phyloP scores from a whole-genome alignment of 2,329 filamentous ascomycete genomes.

The Chrysoporthe austroafricana region DNA sequence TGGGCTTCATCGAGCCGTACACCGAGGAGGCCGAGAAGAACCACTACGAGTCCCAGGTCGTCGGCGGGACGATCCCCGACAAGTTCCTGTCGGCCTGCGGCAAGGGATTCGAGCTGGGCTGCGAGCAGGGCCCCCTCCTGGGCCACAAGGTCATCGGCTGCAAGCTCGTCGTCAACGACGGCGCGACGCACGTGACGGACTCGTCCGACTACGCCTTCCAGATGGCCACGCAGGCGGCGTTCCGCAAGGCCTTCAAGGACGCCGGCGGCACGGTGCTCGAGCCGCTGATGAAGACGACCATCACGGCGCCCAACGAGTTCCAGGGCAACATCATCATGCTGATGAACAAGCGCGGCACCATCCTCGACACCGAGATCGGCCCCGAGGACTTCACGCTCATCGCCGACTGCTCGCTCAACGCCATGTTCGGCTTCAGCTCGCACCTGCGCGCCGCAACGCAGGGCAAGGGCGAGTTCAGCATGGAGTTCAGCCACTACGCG shows the following conservation, averaged over 20 bases:
- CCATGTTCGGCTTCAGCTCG: slow-evolving; percentile 96
- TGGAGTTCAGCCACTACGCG: slow-evolving; percentile 98
- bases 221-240: slow-evolving; percentile 91
- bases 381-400: slow-evolving; percentile 91
- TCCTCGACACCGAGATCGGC: slow-evolving; percentile 93
- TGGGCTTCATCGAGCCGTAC: slow-evolving; percentile 89
- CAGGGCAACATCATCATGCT: slow-evolving; percentile 94
- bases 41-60: slow-evolving; percentile 83
- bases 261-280: slow-evolving; percentile 86
- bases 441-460: slow-evolving; percentile 92
- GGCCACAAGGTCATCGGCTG: slow-evolving; percentile 92
- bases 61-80: slow-evolving; percentile 89
- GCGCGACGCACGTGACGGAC: slow-evolving; percentile 96
- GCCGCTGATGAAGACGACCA: slow-evolving; percentile 96
- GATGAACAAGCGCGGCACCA: slow-evolving; percentile 94
- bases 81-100: slow-evolving; percentile 94
- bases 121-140: slow-evolving; percentile 84
- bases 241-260: slow-evolving; percentile 87
- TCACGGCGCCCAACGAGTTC: slow-evolving; percentile 95
- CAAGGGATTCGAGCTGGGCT: slow-evolving; percentile 87
- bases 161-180: slow-evolving; percentile 91
- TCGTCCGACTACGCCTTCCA: slow-evolving; percentile 97
- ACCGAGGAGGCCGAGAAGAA: slow-evolving; percentile 71
- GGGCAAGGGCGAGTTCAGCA: slow-evolving; percentile 97
- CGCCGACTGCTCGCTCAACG: slow-evolving; percentile 90